phyloP scores from a whole-genome alignment of 2,329 filamentous ascomycete genomes.

The Claviceps spartinae region DNA sequence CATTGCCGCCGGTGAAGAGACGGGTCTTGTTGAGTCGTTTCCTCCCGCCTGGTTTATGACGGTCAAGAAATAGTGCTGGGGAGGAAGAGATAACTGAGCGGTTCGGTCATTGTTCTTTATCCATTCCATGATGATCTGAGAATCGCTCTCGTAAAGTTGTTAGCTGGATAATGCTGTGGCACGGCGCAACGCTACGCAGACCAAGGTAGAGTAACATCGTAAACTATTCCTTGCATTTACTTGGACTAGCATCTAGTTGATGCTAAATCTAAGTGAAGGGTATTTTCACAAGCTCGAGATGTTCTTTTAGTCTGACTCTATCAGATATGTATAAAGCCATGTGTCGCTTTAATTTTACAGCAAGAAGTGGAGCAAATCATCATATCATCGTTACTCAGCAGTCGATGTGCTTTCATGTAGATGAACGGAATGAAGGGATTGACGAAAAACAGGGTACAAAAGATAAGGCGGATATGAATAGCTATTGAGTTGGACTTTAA shows the following conservation, averaged over 20 bases:
- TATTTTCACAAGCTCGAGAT: neutral
- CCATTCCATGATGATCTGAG: neutral
- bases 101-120: neutral
- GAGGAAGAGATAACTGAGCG: neutral
- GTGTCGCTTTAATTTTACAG: neutral
- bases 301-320: neutral
- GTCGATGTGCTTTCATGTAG: neutral
- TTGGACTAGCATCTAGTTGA: neutral
- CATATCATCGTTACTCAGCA: neutral
- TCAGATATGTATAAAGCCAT: neutral
- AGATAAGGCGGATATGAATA: neutral
- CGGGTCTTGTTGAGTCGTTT: neutral
- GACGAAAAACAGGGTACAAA: neutral
- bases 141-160: neutral
- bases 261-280: neutral
- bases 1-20: neutral
- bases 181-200: neutral
- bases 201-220: conserved; percentile 2
- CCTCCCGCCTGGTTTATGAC: neutral
- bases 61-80: neutral
- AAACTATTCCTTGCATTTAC: neutral
- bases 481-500: neutral
- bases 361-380: neutral
- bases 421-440: neutral
- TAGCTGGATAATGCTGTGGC: neutral